phyloP scores from a whole-genome alignment of 345 rosid genomes.

The Microthlaspi erraticum region DNA sequence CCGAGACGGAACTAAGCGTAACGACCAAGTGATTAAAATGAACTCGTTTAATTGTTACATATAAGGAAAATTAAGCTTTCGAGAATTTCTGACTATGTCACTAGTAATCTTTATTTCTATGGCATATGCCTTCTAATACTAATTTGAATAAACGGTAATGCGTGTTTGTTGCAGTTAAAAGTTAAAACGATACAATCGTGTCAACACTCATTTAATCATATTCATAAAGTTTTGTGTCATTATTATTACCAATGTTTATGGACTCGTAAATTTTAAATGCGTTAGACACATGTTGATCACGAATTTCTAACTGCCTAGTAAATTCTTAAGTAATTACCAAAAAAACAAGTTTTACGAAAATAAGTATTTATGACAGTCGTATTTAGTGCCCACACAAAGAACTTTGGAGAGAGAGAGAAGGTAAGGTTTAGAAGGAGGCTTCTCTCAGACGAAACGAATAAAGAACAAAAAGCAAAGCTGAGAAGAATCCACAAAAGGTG shows the following conservation, averaged over 20 bases:
- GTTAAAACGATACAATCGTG: not conserved
- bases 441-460: constrained; percentile 43
- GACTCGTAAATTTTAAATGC: not conserved
- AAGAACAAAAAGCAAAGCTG: constrained; percentile 30
- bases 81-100: no score
- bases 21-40: no score
- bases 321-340: not conserved
- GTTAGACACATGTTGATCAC: not conserved
- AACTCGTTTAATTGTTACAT: no score
- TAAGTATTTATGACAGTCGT: constrained; percentile 3
- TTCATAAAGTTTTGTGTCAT: not conserved
- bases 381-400: constrained; percentile 31
- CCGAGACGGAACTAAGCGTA: no score
- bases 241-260: not conserved
- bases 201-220: not conserved
- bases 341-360: not conserved
- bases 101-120: no score
- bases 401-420: not conserved
- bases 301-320: not conserved
- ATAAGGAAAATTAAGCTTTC: no score
- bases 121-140: not conserved
- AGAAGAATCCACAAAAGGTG: constrained; percentile 34
- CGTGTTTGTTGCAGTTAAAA: not conserved
- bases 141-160: not conserved
- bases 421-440: constrained; percentile 20